Evolutionary conservation across 2,329 filamentous ascomycete species (phyloP), one percentile per base, ranked within the genome.

Genomic region (Dothideomycetes sp.): DNA sequence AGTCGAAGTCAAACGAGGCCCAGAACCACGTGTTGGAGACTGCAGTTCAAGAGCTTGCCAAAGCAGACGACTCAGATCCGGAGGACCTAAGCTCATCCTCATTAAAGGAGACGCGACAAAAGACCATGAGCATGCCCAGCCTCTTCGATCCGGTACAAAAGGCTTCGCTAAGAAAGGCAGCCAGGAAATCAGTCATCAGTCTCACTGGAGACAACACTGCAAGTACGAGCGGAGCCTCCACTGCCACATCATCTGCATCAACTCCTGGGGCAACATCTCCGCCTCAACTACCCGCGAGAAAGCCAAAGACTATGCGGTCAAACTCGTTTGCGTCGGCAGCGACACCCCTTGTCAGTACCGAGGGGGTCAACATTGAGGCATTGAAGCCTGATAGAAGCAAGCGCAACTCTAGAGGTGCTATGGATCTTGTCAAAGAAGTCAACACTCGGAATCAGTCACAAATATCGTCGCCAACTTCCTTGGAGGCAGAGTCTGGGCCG

Each of bases 291-390:
- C 59, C 53, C 19, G 52, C 63, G 17, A 60, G 69, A 19, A 63
- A 68, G 27, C 73, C 78, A 19, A 72, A 69, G 49, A 65, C 68
- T 2, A 66, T 81, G 44, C 67, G 77, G 34, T 75, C 79, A 2
- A 67, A 70, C 29, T 80, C 80, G 0, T 79, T 82, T 48, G 73
- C 76, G 9, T 69, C 66, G 41, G 71, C 73, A 18, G 72, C 79
- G 2, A 71, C 75, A 40, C 79, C 84, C 2, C 65, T 79, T 15
- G 73, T 88, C 5, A 77, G 74, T 19, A 77, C 79, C 1, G 79
- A 86, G 50, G 69, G 72, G 24, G 70, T 75, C 1, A 79, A 80
- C 45, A 76, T 77, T 15, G 80, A 86, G 44, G 68, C 54, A 14
- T 47, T 77, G 10, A 51, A 53, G 10, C 39, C 48, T 14, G 48